A percentile compares a stretch with the other conserved stretches of the same genome.
phyloP scores from a whole-genome alignment of 306 rosid genomes.

The Castanopsis chinensis region DNA sequence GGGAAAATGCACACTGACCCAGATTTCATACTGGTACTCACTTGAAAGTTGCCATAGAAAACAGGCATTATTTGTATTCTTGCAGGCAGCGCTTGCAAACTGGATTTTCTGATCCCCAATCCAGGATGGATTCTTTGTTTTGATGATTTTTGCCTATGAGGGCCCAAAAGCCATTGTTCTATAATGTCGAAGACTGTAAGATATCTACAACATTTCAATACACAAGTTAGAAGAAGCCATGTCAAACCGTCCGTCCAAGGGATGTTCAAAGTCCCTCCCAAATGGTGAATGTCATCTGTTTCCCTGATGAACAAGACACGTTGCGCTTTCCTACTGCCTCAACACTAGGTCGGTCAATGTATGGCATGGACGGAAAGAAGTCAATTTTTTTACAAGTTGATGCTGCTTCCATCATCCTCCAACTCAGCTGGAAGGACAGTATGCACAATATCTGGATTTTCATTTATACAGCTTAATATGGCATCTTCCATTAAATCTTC shows the following conservation, averaged over 20 bases:
- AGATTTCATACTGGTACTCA: conserved; percentile 7
- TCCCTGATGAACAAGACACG: conserved; percentile 5
- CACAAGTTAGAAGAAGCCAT: conserved; percentile 31
- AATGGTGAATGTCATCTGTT: not conserved
- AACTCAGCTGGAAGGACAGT: conserved; percentile 25
- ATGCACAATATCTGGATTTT: conserved; percentile 25
- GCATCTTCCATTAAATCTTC: conserved; percentile 70
- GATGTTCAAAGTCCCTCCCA: conserved; percentile 19
- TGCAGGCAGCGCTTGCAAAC: conserved; percentile 33
- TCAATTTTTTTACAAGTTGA: conserved; percentile 30
- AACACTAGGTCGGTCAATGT: conserved; percentile 15
- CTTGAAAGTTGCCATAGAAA: conserved; percentile 17
- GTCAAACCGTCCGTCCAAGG: conserved; percentile 16
- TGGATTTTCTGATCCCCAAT: conserved; percentile 22
- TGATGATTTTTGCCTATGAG: conserved; percentile 4
- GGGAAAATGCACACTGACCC: conserved; percentile 13
- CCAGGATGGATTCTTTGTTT: conserved; percentile 24
- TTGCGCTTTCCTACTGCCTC: conserved; percentile 11
- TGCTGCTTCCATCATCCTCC: conserved; percentile 26
- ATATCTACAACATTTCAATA: conserved; percentile 32
- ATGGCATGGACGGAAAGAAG: conserved; percentile 20
- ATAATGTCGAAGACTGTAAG: not conserved
- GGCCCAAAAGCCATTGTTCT: not conserved
- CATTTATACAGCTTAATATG: conserved; percentile 46
- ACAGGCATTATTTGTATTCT: conserved; percentile 25